Evolutionary conservation across 2,329 filamentous ascomycete genomes (phyloP), one percentile per base, ranked within the genome.

Genomic region (Aurifilum marmelostoma): DNA sequence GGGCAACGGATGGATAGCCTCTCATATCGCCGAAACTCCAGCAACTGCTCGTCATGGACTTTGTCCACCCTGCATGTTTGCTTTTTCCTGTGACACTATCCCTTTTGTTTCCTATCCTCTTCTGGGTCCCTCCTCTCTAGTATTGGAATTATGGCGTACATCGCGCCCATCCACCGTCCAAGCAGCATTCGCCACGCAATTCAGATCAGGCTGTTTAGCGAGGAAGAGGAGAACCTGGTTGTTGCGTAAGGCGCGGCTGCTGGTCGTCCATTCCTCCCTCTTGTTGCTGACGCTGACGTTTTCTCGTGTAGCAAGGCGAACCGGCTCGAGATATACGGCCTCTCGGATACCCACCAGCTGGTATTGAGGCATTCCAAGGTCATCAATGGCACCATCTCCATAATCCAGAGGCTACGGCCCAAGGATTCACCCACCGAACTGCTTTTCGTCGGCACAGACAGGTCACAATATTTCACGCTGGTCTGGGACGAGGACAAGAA

Each of bases 181-280:
- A 97, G 93, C 79, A 97, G 93, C 82, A 90, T 97, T 72, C 90
- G 94, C 67, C 92, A 97, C 86, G 95, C 94, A 18, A 80, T 98
- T 73, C 92, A 91, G 77, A 86, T 95, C 71, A 89, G 89, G 74
- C 90, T 98, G 75, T 83, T 97, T 65, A 86, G 88, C 58, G 82
- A 88, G 5, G 88, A 92, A 64, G 88, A 94, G 71, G 92, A 97
- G 75, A 94, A 92, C 75, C 84, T 99, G 72, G 89, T 97, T 66
- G 85, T 97, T 76, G 93, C 94, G 94, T 97, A 86, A 81, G 93
- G 80, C 72, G 56, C 4, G 60, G 14, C 16, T 59, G 52, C 50
- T n/a, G 39, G 61, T 14, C 12, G 24, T n/a, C 24, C 18, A 14
- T 12, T 24, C 27, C 60, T 41, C 34, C 14, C 24, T 62, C 37